Base-by-base conservation (phyloP, 2,329 filamentous ascomycete genomes). In the Shiraia sp. region DNA sequence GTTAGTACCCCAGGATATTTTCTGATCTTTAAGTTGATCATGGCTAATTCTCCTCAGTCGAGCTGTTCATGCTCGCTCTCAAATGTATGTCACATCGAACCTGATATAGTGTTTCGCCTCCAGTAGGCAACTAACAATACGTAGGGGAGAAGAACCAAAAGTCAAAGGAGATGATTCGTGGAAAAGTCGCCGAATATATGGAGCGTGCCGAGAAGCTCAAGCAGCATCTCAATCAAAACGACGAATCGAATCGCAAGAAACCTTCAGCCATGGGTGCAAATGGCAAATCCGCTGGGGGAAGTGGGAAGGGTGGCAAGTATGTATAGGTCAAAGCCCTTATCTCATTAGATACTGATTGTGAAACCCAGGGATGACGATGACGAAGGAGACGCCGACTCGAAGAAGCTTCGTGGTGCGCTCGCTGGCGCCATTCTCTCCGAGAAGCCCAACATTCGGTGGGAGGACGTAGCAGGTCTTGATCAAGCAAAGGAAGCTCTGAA, bases 131-230 rank as follows among this genome's bases (percentile, higher is more conserved):
- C 59, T 63, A 34, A 60, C 35, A 12, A 26, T 32, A 15, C 14
- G n/a, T 19, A 72, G 70, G 70, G 92, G 93, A 99, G 77, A 99
- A 97, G 81, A 97, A 96, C 75, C 85, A 88, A 51, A 92, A 91
- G 61, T 91, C 90, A 52, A 97, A 97, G 78, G 90, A 95, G 68
- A 95, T 96, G 82, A 96, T 99, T 71, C 87, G 93, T 58, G 84
- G 88, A 59, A 97, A 97, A 77, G 90, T 91, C 14, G 88, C 80
- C 60, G 92, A 96, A 69, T 99, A 99, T 78, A 96, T 99, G 87
- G 92, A 96, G 73, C 89, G 93, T 50, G 93, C 93, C 52, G 93
- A 99, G 77, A 97, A 97, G 77, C 82, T 99, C 53, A 99, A 99
- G 74, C 83, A 86, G 41, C 93, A 97, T 68, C 76, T 99, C 28